These are phyloP conservation scores for Hippophae rhamnoides DNA, from an alignment of 306 rosid species.

Conservation along the genomic window DNA sequence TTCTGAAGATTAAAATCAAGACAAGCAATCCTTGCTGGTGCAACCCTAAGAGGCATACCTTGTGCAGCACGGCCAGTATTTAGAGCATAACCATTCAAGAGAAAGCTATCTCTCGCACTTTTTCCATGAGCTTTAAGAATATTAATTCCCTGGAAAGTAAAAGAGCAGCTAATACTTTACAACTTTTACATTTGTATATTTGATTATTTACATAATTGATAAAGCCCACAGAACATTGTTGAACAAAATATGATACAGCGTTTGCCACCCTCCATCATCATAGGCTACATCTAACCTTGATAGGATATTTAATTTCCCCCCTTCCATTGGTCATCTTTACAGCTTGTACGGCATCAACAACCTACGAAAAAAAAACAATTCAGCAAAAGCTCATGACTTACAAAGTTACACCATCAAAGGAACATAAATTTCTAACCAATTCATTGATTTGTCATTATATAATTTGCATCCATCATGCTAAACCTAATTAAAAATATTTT, in stretches of 20 bases:
- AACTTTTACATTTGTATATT: not conserved
- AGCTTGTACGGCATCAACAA: constrained; percentile 80
- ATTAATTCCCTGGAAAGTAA: constrained; percentile 61
- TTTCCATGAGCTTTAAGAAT: constrained; percentile 95
- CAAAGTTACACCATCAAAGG: no score
- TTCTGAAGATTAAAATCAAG: constrained; percentile 97
- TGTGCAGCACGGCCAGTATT: constrained; percentile 95
- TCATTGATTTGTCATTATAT: no score
- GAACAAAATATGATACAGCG: not conserved
- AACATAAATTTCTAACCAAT: no score
- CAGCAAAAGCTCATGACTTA: no score
- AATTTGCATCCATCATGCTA: no score
- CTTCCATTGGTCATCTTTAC: constrained; percentile 91
- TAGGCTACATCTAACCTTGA: constrained; percentile 56
- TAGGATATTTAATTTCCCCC: constrained; percentile 89
- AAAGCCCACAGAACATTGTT: not conserved
- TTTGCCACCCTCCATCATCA: not conserved
- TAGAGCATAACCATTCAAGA: constrained; percentile 90
- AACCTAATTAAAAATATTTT: no score
- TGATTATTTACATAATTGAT: not conserved
- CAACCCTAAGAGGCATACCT: constrained; percentile 90
- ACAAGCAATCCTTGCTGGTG: constrained; percentile 93
- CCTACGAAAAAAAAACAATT: constrained; percentile 32
- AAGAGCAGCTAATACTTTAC: constrained; percentile 2
- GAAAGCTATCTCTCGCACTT: constrained; percentile 86